Evolutionary conservation across 2,329 filamentous ascomycete species (phyloP).

Genomic region (Paraconiothyrium brasiliense): DNA sequence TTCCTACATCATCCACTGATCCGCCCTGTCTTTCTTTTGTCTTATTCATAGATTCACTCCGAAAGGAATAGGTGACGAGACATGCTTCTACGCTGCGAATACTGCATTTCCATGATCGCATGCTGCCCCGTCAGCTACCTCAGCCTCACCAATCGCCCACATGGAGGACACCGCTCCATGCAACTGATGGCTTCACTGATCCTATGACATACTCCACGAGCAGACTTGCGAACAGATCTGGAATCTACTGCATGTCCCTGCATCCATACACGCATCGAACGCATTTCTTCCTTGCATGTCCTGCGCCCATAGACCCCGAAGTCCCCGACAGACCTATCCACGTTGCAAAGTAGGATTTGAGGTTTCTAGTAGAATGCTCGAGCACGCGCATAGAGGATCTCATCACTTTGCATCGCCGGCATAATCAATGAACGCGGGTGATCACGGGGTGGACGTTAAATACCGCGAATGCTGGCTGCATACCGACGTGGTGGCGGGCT

Average conservation of each 20-base stretch:
- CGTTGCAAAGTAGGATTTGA: not conserved
- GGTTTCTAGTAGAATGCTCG: not conserved
- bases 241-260: not conserved
- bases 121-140: not conserved
- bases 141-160: conserved; percentile 1
- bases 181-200: not conserved
- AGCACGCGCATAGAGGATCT: not conserved
- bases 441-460: conserved; percentile 8
- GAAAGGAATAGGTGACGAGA: not conserved
- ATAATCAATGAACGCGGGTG: conserved; percentile 12
- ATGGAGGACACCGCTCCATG: not conserved
- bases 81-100: no score
- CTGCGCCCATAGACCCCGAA: not conserved
- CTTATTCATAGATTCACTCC: not conserved
- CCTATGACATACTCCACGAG: not conserved
- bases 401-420: conserved; percentile 16
- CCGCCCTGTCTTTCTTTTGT: not conserved
- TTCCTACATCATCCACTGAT: not conserved
- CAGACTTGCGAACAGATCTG: not conserved
- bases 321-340: not conserved
- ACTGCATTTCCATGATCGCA: not conserved
- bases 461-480: conserved; percentile 6
- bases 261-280: not conserved
- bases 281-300: not conserved
- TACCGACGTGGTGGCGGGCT: conserved; percentile 23